Evolutionary conservation across 495 filamentous ascomycete genomes (phyloP).

Genomic region (Aspergillus affinis): DNA sequence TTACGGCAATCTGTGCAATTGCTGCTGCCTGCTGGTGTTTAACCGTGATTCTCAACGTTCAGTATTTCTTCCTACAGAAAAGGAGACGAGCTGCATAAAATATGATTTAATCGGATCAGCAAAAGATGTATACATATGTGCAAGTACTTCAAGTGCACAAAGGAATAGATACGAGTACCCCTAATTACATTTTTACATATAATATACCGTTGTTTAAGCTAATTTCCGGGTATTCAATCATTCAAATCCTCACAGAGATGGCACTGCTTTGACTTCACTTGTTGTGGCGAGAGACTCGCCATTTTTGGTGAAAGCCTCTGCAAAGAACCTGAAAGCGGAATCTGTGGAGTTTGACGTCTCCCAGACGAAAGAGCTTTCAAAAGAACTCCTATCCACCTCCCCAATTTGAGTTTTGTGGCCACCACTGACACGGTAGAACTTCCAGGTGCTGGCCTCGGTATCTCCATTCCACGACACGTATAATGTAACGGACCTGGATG

Average conservation of each 20-base stretch:
- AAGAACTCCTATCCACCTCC: neutral
- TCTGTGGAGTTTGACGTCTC: neutral
- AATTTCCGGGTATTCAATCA: neutral
- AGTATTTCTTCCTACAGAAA: neutral
- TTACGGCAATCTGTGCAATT: conserved; percentile 5
- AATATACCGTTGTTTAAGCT: too few species aligned
- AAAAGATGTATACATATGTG: too few species aligned
- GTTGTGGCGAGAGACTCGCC: neutral
- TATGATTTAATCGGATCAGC: too few species aligned
- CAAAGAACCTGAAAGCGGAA: neutral
- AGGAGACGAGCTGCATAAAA: neutral
- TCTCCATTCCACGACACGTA: conserved; percentile 45
- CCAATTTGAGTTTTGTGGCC: neutral
- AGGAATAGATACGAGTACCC: too few species aligned
- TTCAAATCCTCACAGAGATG: neutral
- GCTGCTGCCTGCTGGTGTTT: neutral
- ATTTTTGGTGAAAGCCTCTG: neutral
- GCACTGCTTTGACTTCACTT: neutral
- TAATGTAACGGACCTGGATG: conserved; percentile 11
- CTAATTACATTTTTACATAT: too few species aligned
- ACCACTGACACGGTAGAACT: conserved; percentile 21
- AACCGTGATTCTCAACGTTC: neutral
- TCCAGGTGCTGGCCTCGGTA: conserved; percentile 33
- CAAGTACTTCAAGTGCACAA: too few species aligned
- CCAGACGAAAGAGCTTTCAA: conserved; percentile 6